Evolutionary conservation across 495 filamentous ascomycete genomes (phyloP), one percentile per base, ranked within the genome.

Genomic region (Massariosphaeria phaeospora): DNA sequence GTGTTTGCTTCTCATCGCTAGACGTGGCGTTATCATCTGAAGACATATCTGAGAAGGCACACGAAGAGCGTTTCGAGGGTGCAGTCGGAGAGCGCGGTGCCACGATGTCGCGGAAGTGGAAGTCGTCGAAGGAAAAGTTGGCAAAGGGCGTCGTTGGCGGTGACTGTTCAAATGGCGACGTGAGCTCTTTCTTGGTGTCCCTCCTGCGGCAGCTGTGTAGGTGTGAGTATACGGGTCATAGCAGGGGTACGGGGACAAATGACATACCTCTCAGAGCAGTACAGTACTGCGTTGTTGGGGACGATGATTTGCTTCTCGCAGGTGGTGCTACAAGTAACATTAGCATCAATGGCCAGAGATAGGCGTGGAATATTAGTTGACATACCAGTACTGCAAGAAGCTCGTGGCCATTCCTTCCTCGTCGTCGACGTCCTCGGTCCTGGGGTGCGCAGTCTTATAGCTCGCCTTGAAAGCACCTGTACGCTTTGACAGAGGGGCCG

Each of bases 221-320:
- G 33, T 36, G 43, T 55, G 38, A 57, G 42, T n/a, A 30, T 40
- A 13, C 11, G 15, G 36, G 25, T n/a, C 3, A 25, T 15, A 36
- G 17, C 23, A 12, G 40, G 1, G 25, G 18, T 30, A 10, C 15
- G 20, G 29, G 35, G 20, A 38, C 27, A 24, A 17, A 25, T 12
- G 29, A 10, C 36, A 50, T 65, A 74, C 72, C 63, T 67, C 53
- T 73, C 71, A 5, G 71, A 73, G 55, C 72, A 74, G 49, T 73
- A 74, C 18, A 74, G 63, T 30, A 85, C 74, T 11, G 75, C 75
- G 58, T 79, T 77, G 66, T 80, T 76, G 31, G 84, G 85, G 30
- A 79, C 74, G 15, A 79, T 73, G 49, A 85, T 84, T 66, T 87
- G 84, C 64, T 78, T 79, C 56, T 83, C 78, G 68, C 84, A 88